Base-by-base conservation (phyloP, 192 early-diverging fungal genomes). In the Podila verticillata region DNA sequence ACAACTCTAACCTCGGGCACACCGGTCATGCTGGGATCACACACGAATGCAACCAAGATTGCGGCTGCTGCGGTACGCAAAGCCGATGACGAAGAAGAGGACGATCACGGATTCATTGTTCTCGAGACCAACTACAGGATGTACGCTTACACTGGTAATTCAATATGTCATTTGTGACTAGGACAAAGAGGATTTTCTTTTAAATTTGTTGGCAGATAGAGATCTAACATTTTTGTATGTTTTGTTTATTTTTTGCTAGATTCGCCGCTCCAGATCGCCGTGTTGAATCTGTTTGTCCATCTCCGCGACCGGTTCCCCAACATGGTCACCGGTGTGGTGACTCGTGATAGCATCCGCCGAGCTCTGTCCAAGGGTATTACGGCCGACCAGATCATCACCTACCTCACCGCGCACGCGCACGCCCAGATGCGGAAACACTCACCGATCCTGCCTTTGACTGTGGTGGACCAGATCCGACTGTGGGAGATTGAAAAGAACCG, bases 401-500 rank as follows among this genome's bases (percentile, higher is more conserved):
- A 96, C 70, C 83, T 99, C 32, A 90, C 90, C 7, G 83, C 92
- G 28, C 95, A 99, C 66, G 95, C 97, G 0, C 97, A 99, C 78
- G 91, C 94, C 22, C 94, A 98, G 67, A 96, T 98, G 94, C 87
- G 92, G 65, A 92, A 93, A 79, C 78, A 89, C 73, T 84, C 82
- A 15, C 95, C 96, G 0, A 84, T 97, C 20, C 77, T 99, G 65
- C 97, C 97, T 1, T 71, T 92, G 9, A 98, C 97, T 3, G 96
- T 99, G 3, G 88, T 96, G 0, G 97, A 99, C 83, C 97, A 99
- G 83, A 95, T 99, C 39, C 82, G 95, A 48, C 78, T 99, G 62
- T 99, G 97, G 97, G 97, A 99, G 82, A 91, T 94, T 82, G 97
- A 99, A 75, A 86, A 93, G 63, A 95, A 99, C 70, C 83, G 97